Conservation (phyloP, 352 stramenopile genomes). For the Pythium vanterpoolii region DNA sequence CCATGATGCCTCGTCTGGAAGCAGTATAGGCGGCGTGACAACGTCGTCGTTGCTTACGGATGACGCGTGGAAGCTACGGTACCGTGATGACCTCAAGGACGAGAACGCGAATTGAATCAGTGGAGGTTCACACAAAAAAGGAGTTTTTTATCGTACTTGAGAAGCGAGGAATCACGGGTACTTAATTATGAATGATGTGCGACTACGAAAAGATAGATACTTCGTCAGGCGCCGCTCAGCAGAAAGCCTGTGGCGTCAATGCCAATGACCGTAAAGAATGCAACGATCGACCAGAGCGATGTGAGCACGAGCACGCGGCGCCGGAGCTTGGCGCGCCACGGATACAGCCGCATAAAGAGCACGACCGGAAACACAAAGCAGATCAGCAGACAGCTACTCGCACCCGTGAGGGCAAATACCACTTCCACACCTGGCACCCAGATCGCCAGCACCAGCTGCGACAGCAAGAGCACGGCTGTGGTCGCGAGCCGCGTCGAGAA, state of each 20-base stretch:
- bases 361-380: conserved; percentile 71
- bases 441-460: conserved; percentile 49
- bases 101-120: background rate
- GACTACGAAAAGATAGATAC: background rate
- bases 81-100: conserved; percentile 10
- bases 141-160: no score
- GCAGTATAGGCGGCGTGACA: background rate
- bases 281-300: conserved; percentile 32
- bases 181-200: no score
- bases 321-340: conserved; percentile 33
- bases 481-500: conserved; percentile 46
- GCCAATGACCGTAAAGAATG: conserved; percentile 29
- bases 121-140: background rate
- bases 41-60: conserved; percentile 25
- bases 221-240: background rate
- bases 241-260: conserved; percentile 21
- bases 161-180: no score
- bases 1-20: background rate
- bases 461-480: conserved; percentile 53
- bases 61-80: conserved; percentile 30
- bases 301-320: conserved; percentile 30
- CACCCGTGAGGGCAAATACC: conserved; percentile 64
- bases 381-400: conserved; percentile 67
- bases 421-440: conserved; percentile 64
- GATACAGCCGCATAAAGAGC: conserved; percentile 58